Evolutionary conservation across 768 basidiomycete species (phyloP).

Genomic region (Tulasnella sp.): DNA sequence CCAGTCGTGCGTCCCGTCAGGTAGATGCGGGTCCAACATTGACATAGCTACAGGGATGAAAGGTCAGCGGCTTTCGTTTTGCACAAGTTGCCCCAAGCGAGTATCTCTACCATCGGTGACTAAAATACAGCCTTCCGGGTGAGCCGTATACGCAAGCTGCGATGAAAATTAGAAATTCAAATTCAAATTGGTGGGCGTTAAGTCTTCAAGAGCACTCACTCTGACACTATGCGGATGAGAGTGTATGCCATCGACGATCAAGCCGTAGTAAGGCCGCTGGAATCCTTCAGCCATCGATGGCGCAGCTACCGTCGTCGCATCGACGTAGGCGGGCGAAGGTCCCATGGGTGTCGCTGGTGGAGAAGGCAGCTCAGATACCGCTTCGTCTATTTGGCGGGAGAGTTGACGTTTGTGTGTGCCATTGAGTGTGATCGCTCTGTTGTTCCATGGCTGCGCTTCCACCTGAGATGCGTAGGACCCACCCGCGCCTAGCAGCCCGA

Average conservation of each 20-base stretch:
- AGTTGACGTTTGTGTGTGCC: conserved; percentile 34
- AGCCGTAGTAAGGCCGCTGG: conserved; percentile 70
- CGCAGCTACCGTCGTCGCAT: neutral
- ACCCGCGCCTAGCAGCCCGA: conserved; percentile 66
- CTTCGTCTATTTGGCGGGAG: conserved; percentile 30
- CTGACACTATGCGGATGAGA: conserved; percentile 83
- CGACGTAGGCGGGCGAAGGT: neutral
- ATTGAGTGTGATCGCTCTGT: conserved; percentile 29
- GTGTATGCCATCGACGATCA: conserved; percentile 88
- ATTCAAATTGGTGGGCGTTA: neutral
- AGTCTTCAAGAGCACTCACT: conserved; percentile 39
- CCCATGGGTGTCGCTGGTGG: conserved; percentile 43
- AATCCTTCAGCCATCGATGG: conserved; percentile 25
- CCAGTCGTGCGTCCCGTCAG: conserved; percentile 81
- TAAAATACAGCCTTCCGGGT: conserved; percentile 76
- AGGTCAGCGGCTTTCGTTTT: neutral
- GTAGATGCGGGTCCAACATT: conserved; percentile 71
- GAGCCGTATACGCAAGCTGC: conserved; percentile 72
- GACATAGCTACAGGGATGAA: conserved; percentile 62
- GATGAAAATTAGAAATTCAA: neutral
- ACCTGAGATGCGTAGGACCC: conserved; percentile 4
- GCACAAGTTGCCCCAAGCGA: no score
- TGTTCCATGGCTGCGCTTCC: neutral
- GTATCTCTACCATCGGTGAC: conserved; percentile 94
- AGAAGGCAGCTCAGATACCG: conserved; percentile 46